Conservation (phyloP, 192 early-diverging fungal species). For the Gigaspora rosea region DNA sequence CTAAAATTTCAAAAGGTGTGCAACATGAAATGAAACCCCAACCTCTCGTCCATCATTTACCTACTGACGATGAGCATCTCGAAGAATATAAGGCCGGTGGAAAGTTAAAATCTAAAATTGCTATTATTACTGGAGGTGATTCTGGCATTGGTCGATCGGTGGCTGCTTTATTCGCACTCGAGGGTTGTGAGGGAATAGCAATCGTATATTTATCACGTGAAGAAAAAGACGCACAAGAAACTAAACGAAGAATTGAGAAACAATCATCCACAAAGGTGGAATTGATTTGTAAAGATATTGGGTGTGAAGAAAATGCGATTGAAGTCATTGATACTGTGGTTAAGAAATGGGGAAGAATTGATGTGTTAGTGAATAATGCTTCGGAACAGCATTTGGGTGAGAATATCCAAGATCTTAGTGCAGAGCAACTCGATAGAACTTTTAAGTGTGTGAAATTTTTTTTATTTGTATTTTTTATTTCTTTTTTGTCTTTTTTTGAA, state of each 20-base stretch:
- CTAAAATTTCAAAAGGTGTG: slow-evolving; percentile 26
- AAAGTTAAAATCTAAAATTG: slow-evolving; percentile 51
- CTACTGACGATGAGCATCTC: slow-evolving; percentile 39
- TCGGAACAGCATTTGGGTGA: slow-evolving; percentile 47
- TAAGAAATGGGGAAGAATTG: slow-evolving; percentile 38
- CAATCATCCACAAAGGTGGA: slow-evolving; percentile 37
- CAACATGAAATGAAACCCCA: slow-evolving; percentile 47
- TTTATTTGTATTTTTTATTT: too few species aligned
- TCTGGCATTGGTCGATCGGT: slow-evolving; percentile 56
- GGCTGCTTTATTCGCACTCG: slow-evolving; percentile 53
- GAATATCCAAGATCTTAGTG: slow-evolving; percentile 40
- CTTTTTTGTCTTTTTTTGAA: too few species aligned
- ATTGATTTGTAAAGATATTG: slow-evolving; percentile 44
- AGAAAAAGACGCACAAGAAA: slow-evolving; percentile 51
- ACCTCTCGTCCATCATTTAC: slow-evolving; percentile 48
- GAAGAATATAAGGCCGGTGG: slow-evolving; percentile 47
- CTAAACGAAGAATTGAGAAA: slow-evolving; percentile 42
- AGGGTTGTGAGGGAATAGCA: slow-evolving; percentile 50
- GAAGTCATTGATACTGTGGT: slow-evolving; percentile 44
- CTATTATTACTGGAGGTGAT: slow-evolving; percentile 52
- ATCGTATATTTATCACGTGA: slow-evolving; percentile 53
- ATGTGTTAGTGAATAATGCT: slow-evolving; percentile 49
- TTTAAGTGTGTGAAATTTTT: slow-evolving; percentile 40
- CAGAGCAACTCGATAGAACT: slow-evolving; percentile 49
- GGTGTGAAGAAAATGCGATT: slow-evolving; percentile 43